phyloP scores from a whole-genome alignment of 495 filamentous ascomycete species.

The Neurospora sp. region DNA sequence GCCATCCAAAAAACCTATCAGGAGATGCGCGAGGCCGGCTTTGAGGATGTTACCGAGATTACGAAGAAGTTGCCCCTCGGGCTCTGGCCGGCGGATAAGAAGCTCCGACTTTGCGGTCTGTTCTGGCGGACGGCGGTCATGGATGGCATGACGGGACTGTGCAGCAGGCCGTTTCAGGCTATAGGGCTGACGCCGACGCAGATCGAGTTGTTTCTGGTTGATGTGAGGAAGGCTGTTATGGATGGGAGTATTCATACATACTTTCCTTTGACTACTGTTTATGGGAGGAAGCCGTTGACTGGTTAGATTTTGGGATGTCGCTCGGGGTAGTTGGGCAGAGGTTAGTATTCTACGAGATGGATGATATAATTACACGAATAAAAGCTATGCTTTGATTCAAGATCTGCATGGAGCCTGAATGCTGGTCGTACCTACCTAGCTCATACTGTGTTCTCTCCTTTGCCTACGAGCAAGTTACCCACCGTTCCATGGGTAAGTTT shows the following conservation, averaged over 20 bases:
- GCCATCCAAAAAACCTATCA: constrained; percentile 11
- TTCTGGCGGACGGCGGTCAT: constrained; percentile 26
- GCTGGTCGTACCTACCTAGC: not conserved
- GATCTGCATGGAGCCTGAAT: not conserved
- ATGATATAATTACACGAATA: no score
- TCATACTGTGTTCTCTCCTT: not conserved
- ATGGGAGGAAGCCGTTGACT: constrained; percentile 22
- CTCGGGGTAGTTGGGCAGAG: no score
- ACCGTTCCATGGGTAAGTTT: not conserved
- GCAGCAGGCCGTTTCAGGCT: constrained; percentile 18
- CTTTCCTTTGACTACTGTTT: constrained; percentile 21
- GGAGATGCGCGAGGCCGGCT: constrained; percentile 20
- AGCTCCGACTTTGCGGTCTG: constrained; percentile 22
- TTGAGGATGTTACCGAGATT: constrained; percentile 12
- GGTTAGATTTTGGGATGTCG: not conserved
- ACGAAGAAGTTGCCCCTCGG: constrained; percentile 26
- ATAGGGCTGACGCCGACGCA: constrained; percentile 27
- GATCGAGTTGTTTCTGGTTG: constrained; percentile 31
- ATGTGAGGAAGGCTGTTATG: constrained; percentile 27
- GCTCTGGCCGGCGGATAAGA: constrained; percentile 23
- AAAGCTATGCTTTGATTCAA: no score
- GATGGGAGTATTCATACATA: constrained; percentile 22
- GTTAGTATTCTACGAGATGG: no score
- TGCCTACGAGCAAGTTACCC: not conserved
- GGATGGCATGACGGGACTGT: constrained; percentile 27